Conservation (phyloP, 495 filamentous ascomycete species). For the Penicillium robsamsonii region DNA sequence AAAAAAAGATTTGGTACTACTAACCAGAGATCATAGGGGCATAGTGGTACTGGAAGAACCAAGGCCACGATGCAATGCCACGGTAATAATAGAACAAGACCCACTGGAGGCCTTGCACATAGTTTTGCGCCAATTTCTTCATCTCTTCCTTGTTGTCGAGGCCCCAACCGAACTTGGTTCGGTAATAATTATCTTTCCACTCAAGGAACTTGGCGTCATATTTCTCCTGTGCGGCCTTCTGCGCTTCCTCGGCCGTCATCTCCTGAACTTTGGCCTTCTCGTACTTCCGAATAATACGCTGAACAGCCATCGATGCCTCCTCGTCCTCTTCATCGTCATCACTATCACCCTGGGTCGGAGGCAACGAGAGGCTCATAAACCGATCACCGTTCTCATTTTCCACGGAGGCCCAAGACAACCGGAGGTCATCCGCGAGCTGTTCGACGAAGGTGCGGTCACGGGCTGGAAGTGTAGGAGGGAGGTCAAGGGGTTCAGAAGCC, state of each 20-base stretch:
- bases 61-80: constrained; percentile 96
- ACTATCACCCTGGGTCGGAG: constrained; percentile 47
- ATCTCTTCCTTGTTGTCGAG: constrained; percentile 79
- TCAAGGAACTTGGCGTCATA: constrained; percentile 83
- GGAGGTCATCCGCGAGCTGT: constrained; percentile 77
- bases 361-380: constrained; percentile 73
- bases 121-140: constrained; percentile 85
- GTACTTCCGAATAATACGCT: constrained; percentile 82
- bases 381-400: constrained; percentile 76
- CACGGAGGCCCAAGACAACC: constrained; percentile 76
- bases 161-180: constrained; percentile 87
- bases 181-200: constrained; percentile 95
- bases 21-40: constrained; percentile 91
- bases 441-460: constrained; percentile 90
- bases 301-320: constrained; percentile 77
- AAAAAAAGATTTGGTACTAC: constrained; percentile 9
- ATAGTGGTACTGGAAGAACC: constrained; percentile 97
- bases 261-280: constrained; percentile 87
- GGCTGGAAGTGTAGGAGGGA: constrained; percentile 73
- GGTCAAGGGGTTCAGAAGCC: constrained; percentile 56
- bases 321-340: constrained; percentile 75
- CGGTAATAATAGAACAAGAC: constrained; percentile 98
- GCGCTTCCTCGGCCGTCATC: constrained; percentile 70
- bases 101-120: constrained; percentile 97
- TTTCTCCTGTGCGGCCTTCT: constrained; percentile 70